phyloP scores from a whole-genome alignment of 495 filamentous ascomycete genomes.

The Letharia lupina region DNA sequence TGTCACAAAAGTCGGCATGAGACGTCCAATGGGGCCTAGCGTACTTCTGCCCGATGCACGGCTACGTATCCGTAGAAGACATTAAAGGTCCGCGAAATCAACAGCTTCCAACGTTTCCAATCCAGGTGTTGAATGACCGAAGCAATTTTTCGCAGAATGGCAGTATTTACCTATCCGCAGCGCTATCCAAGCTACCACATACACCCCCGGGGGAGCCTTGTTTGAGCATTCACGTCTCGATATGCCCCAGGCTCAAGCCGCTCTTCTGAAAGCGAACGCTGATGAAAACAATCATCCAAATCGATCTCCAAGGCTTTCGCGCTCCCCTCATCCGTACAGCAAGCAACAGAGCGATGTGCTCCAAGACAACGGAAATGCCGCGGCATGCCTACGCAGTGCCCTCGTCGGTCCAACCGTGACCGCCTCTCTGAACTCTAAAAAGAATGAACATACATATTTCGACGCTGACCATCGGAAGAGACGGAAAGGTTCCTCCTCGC shows the following conservation, averaged over 20 bases:
- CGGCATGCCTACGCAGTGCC: background rate
- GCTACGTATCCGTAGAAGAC: background rate
- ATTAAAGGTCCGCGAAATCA: background rate
- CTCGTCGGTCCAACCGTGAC: background rate
- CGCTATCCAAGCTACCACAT: background rate
- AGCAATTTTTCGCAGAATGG: background rate
- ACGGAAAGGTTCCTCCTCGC: slow-evolving; percentile 43
- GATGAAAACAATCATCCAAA: background rate
- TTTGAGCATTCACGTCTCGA: slow-evolving; percentile 7
- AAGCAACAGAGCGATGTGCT: slow-evolving; percentile 30
- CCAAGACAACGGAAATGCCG: slow-evolving; percentile 9
- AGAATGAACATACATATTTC: slow-evolving; percentile 24
- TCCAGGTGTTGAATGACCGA: background rate
- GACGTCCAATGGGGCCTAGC: background rate
- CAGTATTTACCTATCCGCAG: background rate
- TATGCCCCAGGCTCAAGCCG: slow-evolving; percentile 6
- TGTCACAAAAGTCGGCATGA: background rate
- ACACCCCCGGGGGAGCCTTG: background rate
- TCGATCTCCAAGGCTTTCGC: slow-evolving; percentile 34
- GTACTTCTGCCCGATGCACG: background rate
- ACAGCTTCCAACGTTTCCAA: background rate
- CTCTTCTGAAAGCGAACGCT: slow-evolving; percentile 5
- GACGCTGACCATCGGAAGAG: slow-evolving; percentile 25
- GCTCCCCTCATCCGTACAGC: slow-evolving; percentile 72
- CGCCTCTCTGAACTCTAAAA: slow-evolving; percentile 14